Conservation (phyloP, 371 early-diverging fungal species). For the Syncephalastrum contaminatum region DNA sequence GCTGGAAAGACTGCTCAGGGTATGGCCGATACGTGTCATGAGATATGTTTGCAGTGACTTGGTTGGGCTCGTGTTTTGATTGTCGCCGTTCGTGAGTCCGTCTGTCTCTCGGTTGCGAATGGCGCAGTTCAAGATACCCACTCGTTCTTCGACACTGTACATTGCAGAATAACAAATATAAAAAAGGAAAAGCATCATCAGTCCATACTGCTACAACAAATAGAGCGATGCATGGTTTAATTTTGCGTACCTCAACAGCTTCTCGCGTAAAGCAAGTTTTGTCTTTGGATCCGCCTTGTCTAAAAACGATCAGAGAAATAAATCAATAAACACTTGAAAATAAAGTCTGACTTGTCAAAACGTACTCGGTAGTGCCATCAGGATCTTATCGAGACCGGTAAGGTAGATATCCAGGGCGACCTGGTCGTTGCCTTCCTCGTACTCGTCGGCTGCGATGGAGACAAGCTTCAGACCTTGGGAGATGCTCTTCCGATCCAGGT, state of each 20-base stretch:
- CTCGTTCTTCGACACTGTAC: constrained; percentile 39
- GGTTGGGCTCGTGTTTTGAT: background rate
- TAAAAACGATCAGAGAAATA: constrained; percentile 9
- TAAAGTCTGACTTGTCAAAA: background rate
- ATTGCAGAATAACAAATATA: background rate
- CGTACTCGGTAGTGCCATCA: constrained; percentile 59
- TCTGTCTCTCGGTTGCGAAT: constrained; percentile 13
- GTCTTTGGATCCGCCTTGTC: constrained; percentile 35
- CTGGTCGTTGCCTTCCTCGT: constrained; percentile 48
- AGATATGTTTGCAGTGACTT: constrained; percentile 16
- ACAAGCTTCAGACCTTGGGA: constrained; percentile 55
- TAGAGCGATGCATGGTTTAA: background rate
- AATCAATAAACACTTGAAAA: background rate
- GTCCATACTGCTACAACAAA: background rate
- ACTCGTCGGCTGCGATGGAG: constrained; percentile 54
- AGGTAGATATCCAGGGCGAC: constrained; percentile 54
- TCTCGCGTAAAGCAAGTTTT: constrained; percentile 29
- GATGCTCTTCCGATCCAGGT: constrained; percentile 34
- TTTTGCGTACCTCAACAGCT: constrained; percentile 22
- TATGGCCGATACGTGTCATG: constrained; percentile 25
- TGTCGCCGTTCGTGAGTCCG: constrained; percentile 5
- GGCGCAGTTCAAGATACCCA: constrained; percentile 34
- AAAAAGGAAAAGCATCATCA: background rate
- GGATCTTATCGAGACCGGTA: constrained; percentile 47
- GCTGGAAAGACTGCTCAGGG: constrained; percentile 18